A percentile compares a stretch with the other conserved stretches of the same genome.
phyloP scores from a whole-genome alignment of 2,329 filamentous ascomycete genomes.

The Kalmusia sp. region DNA sequence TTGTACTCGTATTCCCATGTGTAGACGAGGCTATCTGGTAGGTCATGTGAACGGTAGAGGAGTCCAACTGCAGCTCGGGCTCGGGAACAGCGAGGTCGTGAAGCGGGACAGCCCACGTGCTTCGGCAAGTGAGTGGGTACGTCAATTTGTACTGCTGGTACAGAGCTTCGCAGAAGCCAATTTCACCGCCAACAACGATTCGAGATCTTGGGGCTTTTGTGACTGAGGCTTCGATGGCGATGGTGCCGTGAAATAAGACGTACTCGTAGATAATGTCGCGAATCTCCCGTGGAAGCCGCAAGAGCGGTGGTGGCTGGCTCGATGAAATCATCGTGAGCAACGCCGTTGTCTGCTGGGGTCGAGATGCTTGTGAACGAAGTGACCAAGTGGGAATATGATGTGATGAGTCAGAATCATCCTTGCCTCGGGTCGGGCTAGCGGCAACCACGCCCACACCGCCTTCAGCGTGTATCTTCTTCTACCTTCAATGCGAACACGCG shows the following conservation, averaged over 20 bases:
- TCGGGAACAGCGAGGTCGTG: neutral
- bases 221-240: neutral
- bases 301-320: neutral
- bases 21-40: constrained; percentile 23
- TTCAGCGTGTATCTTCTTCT: no score
- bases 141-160: neutral
- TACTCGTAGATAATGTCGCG: neutral
- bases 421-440: constrained; percentile 3
- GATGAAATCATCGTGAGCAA: neutral
- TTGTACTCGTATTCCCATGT: neutral
- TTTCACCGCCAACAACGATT: neutral
- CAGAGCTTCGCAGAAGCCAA: neutral
- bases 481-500: no score
- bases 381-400: no score
- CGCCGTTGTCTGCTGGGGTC: no score
- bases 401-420: neutral
- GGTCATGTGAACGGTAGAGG: constrained; percentile 22
- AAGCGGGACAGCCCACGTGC: neutral
- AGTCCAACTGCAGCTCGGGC: neutral
- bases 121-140: neutral
- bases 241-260: neutral
- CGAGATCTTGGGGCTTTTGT: neutral
- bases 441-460: no score
- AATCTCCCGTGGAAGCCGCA: constrained; percentile 1
- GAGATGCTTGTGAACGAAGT: no score